A percentile compares a stretch with the other conserved stretches of the same genome.
Conservation (phyloP, 148 eudicot genomes). For the Camellia sinensis region DNA sequence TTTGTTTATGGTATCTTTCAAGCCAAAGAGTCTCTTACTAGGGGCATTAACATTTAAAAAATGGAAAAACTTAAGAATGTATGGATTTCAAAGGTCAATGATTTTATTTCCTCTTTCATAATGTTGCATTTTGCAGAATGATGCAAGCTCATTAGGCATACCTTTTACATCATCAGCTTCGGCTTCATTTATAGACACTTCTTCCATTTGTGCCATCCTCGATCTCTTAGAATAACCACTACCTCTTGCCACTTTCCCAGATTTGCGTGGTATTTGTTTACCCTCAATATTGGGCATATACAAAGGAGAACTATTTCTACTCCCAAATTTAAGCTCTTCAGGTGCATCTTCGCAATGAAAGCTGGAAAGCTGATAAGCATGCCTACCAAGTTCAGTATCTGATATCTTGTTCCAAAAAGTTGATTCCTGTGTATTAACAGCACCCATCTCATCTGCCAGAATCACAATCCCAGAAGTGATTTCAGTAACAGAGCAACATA, state of each 20-base stretch:
- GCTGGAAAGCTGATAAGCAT: conserved; percentile 31
- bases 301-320: conserved; percentile 26
- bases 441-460: conserved; percentile 33
- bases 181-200: conserved; percentile 30
- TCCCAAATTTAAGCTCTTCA: conserved; percentile 31
- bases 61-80: neutral
- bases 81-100: neutral
- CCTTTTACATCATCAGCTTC: conserved; percentile 47
- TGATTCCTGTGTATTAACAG: conserved; percentile 32
- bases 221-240: conserved; percentile 54
- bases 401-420: conserved; percentile 45
- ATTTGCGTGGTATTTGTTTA: conserved; percentile 49
- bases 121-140: conserved; percentile 36
- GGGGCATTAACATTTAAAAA: neutral
- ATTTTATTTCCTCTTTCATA: conserved; percentile 8
- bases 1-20: neutral
- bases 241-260: conserved; percentile 46
- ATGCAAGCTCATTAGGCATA: conserved; percentile 33
- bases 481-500: neutral
- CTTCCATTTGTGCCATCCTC: conserved; percentile 53
- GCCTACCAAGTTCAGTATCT: conserved; percentile 36
- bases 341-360: conserved; percentile 31
- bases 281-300: conserved; percentile 44
- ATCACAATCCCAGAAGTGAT: neutral
- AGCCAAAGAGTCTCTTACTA: neutral